A percentile compares a stretch with the other conserved stretches of the same genome.
Conservation (phyloP, 345 rosid species). For the Turnera subulata region DNA sequence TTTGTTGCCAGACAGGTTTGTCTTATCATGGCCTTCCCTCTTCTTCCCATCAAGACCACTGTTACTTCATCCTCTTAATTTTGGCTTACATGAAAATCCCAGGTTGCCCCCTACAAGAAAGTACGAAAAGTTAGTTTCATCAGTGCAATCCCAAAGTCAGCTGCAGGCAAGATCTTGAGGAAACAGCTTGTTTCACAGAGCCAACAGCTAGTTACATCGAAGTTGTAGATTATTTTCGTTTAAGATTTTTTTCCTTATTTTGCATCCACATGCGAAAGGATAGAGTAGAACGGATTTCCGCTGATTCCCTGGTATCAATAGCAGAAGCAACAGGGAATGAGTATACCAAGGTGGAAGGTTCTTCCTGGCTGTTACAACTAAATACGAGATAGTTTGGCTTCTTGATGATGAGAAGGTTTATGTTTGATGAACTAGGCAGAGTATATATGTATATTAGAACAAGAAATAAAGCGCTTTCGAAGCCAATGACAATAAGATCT, state of each 20-base stretch:
- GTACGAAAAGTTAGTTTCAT: constrained; percentile 50
- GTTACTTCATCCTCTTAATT: not conserved
- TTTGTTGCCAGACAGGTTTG: constrained; percentile 55
- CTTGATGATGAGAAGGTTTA: no score
- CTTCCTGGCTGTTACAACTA: no score
- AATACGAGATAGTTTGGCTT: no score
- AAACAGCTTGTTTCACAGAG: constrained; percentile 42
- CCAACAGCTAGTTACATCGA: constrained; percentile 32
- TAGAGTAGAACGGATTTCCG: no score
- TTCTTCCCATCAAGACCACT: not conserved
- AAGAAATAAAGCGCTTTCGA: no score
- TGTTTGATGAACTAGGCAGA: no score
- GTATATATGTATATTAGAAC: no score
- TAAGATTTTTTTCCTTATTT: no score
- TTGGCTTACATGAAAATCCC: constrained; percentile 2
- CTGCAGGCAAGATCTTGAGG: constrained; percentile 60
- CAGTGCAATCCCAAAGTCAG: constrained; percentile 51
- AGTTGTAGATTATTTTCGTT: constrained; percentile 20
- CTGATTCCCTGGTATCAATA: not conserved
- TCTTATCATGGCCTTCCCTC: not conserved
- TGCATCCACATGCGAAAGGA: no score
- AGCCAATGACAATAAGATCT: no score
- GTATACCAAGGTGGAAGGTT: not conserved
- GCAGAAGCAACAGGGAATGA: not conserved
- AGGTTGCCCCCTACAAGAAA: constrained; percentile 75